Base-by-base conservation (phyloP, 257 asterid genomes). In the Osmanthus fragrans region DNA sequence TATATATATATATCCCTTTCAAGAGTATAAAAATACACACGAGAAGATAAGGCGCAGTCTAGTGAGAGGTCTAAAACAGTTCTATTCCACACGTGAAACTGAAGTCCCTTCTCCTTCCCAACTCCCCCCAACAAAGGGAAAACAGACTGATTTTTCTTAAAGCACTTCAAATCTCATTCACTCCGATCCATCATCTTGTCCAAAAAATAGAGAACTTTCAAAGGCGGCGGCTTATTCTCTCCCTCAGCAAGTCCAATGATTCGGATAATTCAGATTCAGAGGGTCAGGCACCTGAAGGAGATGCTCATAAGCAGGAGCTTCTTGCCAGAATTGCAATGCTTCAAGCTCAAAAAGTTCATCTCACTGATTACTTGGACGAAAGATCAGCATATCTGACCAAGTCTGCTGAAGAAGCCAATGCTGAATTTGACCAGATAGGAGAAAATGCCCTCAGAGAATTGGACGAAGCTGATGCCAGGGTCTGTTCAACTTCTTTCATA, bases 371-470 rank as follows among this genome's bases (percentile, higher is more conserved):
- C 84, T 83, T 91, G 77, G 98, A 96, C 80, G 97, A 93, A 80
- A 77, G 97, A 76, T 92, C 98, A 3, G 91, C 79, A 1, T 92
- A 84, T 69, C 86, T 92, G 23, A 90, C 94, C 71, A 92, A 92
- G 83, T 93, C 93, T 75, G 97, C 96, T 0, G 97, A 92, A 80
- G 97, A 96, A 86, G 97, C 99, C 86, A 92, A 82, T 30, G 87
- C 96, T 7, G 96, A 90, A 84, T 88, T 96, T 19, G 97, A 96
- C 82, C 90, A 88, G 77, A 86, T 92, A 66, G 97, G 98, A 8
- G 96, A 96, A 80, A 88, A 90, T 73, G 99, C 99, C 3, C 92
- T 93, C 84, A 84, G 74, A 76, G 94, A 92, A 73, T 86, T 96
- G 73, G 97, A 93, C 81, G 94, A 92, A 85, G 97, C 97, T 73